Evolutionary conservation across 2,329 filamentous ascomycete genomes (phyloP).

Genomic region (Stachybotrys chartarum): DNA sequence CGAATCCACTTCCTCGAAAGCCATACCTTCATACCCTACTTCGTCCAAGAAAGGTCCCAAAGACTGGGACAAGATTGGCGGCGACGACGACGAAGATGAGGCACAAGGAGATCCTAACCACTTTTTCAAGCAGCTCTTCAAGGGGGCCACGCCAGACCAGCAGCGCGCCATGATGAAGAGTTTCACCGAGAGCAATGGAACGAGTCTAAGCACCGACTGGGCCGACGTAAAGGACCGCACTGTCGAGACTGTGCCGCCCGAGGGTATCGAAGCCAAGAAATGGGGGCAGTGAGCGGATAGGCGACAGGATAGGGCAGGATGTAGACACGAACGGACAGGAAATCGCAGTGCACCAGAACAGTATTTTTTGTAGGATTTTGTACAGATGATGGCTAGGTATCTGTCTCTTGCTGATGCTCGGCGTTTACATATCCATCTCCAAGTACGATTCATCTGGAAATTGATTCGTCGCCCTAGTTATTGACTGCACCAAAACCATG

Average conservation of each 20-base stretch:
- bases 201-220: constrained; percentile 89
- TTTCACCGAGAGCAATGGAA: constrained; percentile 89
- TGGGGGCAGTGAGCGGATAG: constrained; percentile 34
- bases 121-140: constrained; percentile 91
- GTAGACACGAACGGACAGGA: too few species aligned
- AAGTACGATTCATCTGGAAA: too few species aligned
- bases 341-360: too few species aligned
- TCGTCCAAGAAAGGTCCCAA: constrained; percentile 79
- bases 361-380: too few species aligned
- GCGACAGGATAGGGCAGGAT: too few species aligned
- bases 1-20: neutral
- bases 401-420: too few species aligned
- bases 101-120: constrained; percentile 53
- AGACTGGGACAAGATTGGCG: constrained; percentile 78
- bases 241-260: constrained; percentile 67
- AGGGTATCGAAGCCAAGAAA: constrained; percentile 70
- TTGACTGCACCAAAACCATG: too few species aligned
- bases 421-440: too few species aligned
- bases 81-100: constrained; percentile 48
- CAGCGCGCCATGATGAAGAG: constrained; percentile 97
- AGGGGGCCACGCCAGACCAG: constrained; percentile 68
- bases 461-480: too few species aligned
- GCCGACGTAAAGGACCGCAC: constrained; percentile 64
- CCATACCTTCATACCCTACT: constrained; percentile 59
- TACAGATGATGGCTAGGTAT: too few species aligned